phyloP scores from a whole-genome alignment of 2,329 filamentous ascomycete genomes.

The Fusarium tanahbumbuense region DNA sequence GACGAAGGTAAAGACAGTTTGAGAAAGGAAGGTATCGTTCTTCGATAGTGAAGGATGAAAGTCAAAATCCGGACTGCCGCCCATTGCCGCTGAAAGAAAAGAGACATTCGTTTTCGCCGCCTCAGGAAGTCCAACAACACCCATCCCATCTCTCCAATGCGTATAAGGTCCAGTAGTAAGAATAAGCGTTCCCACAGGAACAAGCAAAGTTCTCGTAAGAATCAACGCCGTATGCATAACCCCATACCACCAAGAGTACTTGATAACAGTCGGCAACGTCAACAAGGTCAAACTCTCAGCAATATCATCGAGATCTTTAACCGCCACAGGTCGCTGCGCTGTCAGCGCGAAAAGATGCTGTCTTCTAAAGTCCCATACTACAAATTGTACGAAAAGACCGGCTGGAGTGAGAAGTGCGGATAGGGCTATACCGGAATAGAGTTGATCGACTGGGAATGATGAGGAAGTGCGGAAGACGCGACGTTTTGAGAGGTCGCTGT shows the following conservation, averaged over 20 bases:
- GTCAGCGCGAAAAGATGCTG: constrained; percentile 37
- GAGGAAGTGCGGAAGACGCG: constrained; percentile 35
- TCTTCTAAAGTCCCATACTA: constrained; percentile 37
- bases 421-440: constrained; percentile 38
- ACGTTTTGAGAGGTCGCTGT: constrained; percentile 35
- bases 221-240: constrained; percentile 36
- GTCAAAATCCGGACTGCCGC: background rate
- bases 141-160: constrained; percentile 7
- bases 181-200: constrained; percentile 32
- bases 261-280: constrained; percentile 26
- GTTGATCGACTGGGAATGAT: constrained; percentile 21
- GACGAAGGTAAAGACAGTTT: constrained; percentile 36
- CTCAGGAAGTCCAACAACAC: constrained; percentile 35
- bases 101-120: constrained; percentile 20
- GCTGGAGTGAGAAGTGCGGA: constrained; percentile 28
- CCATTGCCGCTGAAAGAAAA: constrained; percentile 27
- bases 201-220: constrained; percentile 25
- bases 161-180: constrained; percentile 36
- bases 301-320: constrained; percentile 35
- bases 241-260: constrained; percentile 42
- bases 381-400: constrained; percentile 23
- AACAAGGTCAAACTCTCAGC: constrained; percentile 32
- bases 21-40: constrained; percentile 33
- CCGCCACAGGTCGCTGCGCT: constrained; percentile 16
- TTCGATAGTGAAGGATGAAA: constrained; percentile 26